Evolutionary conservation across 805 yeast species (phyloP), one percentile per base, ranked within the genome.

Genomic region (Ogataea haglerorum): DNA sequence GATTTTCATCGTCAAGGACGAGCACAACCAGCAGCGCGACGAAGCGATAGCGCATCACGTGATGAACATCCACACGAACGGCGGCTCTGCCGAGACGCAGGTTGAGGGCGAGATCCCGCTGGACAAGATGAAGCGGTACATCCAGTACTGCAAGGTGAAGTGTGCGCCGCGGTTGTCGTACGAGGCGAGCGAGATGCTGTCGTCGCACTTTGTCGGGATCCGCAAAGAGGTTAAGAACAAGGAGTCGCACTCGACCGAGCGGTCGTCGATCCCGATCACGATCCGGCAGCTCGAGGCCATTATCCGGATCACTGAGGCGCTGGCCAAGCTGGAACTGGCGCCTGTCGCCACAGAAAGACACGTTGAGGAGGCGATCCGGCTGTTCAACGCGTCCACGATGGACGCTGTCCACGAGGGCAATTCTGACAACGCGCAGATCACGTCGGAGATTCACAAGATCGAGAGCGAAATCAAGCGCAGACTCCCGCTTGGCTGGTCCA

Each of bases 281-380:
- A 80, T 93, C 32, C 89, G 99, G 73, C 99, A 93, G 69, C 73
- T 93, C 47, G 99, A 93, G 66, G 99, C 99, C 28, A 87, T 93
- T 53, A 80, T 93, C 35, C 90, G 99, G 69, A 93, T 93, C 40
- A 78, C 97, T 2, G 99, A 93, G 67, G 78, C 96, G 0, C 68
- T 93, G 42, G 99, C 99, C 6, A 93, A 93, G 63, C 62, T 93
- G 43, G 81, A 82, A 42, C 68, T 93, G 41, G 73, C 83, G 10
- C 91, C 97, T 1, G 73, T 88, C 13, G 98, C 96, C 3, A 75
- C 79, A 7, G 93, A 80, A 53, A 82, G 78, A 48, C 98, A 93
- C 58, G 99, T 93, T 21, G 91, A 87, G 54, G 99, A 93, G 60
- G 97, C 98, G 0, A 86, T 93, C 47, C 70, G 99, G 55, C 69